Percentiles rank a stretch among this genome's conserved stretches.
Conservation (phyloP, 352 stramenopile genomes). For the Phytophthora cryptogea region DNA sequence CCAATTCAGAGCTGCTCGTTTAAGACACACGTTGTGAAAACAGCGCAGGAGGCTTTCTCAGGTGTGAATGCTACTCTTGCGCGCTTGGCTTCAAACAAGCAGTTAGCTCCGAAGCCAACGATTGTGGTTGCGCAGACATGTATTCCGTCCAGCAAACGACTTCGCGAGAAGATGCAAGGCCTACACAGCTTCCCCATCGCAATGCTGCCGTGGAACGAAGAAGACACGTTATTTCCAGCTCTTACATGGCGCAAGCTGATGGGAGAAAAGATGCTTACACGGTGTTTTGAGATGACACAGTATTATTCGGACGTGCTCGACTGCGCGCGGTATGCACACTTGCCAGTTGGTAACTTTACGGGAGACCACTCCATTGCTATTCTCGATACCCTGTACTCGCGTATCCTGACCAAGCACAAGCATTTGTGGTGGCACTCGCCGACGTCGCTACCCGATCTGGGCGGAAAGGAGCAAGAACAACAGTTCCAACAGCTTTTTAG, state of each 20-base stretch:
- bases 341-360: slow-evolving; percentile 96
- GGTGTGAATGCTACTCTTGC: slow-evolving; percentile 89
- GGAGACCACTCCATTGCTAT: slow-evolving; percentile 91
- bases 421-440: slow-evolving; percentile 96
- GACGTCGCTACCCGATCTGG: slow-evolving; percentile 89
- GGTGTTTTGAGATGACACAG: slow-evolving; percentile 81
- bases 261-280: slow-evolving; percentile 71
- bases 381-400: slow-evolving; percentile 94
- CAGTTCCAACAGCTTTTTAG: slow-evolving; percentile 79
- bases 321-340: slow-evolving; percentile 88
- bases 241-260: slow-evolving; percentile 95
- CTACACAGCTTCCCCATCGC: slow-evolving; percentile 94
- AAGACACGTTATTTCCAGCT: slow-evolving; percentile 84
- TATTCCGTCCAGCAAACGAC: slow-evolving; percentile 57
- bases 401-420: slow-evolving; percentile 92
- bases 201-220: slow-evolving; percentile 82
- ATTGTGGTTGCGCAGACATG: slow-evolving; percentile 90
- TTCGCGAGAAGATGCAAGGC: slow-evolving; percentile 84
- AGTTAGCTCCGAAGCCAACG: slow-evolving; percentile 59
- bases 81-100: slow-evolving; percentile 84
- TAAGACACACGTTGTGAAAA: slow-evolving; percentile 78
- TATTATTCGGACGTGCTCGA: slow-evolving; percentile 92
- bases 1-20: slow-evolving; percentile 61
- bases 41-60: slow-evolving; percentile 77
- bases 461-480: slow-evolving; percentile 85